A percentile compares a stretch with the other conserved stretches of the same genome.
phyloP scores from a whole-genome alignment of 139 green algal species.

The Coelastrella sp. region DNA sequence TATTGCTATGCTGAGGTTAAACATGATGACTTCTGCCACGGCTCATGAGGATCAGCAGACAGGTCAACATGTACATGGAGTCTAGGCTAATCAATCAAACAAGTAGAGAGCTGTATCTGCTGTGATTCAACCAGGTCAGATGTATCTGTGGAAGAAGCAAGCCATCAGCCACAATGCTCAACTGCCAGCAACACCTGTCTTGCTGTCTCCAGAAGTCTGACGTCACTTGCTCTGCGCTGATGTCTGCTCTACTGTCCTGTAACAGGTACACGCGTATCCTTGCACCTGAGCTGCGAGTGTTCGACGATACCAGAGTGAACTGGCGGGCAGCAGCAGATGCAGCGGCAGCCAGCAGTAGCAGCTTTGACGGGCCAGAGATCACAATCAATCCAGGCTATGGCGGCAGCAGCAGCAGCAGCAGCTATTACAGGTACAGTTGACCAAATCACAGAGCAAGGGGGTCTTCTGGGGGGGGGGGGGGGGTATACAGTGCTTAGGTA shows the following conservation, averaged over 20 bases:
- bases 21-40: neutral
- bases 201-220: too few relatives aligned
- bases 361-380: conserved; percentile 25
- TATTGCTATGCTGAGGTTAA: neutral
- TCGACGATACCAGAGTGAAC: conserved; percentile 81
- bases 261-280: conserved; percentile 91
- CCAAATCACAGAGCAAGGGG: too few relatives aligned
- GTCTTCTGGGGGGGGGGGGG: too few relatives aligned
- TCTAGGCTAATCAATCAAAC: too few relatives aligned
- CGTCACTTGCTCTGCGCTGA: neutral
- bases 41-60: too few relatives aligned
- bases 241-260: neutral
- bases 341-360: conserved; percentile 18
- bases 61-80: too few relatives aligned
- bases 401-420: conserved; percentile 1
- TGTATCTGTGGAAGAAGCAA: too few relatives aligned
- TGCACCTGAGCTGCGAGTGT: conserved; percentile 79
- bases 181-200: too few relatives aligned
- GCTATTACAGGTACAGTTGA: conserved; percentile 1
- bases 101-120: too few relatives aligned
- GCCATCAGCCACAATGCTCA: too few relatives aligned
- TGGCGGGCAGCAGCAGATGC: conserved; percentile 8
- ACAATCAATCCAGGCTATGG: neutral
- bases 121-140: too few relatives aligned
- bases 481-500: too few relatives aligned